Conservation (phyloP, 2,329 filamentous ascomycete species). For the Cladosporium sp. region DNA sequence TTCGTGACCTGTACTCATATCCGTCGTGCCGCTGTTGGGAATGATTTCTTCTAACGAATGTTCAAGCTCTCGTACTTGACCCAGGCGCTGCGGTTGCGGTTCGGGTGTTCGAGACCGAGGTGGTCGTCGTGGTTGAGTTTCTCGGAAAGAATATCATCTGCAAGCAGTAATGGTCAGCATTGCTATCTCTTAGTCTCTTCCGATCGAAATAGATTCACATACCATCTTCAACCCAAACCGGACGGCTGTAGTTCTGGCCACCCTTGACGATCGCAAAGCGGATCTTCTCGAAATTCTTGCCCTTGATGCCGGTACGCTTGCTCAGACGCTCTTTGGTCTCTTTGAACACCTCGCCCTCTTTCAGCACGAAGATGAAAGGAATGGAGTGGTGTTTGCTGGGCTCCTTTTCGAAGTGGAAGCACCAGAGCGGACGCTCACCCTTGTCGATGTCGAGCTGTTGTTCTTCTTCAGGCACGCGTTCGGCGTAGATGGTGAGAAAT, state of each 20-base stretch:
- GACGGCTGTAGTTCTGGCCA: conserved; percentile 65
- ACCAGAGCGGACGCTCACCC: conserved; percentile 65
- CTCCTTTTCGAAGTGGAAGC: conserved; percentile 92
- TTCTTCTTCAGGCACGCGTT: conserved; percentile 71
- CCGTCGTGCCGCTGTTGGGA: too few relatives aligned
- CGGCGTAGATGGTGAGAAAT: conserved; percentile 75
- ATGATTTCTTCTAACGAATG: conserved; percentile 45
- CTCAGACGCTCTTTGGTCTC: conserved; percentile 94
- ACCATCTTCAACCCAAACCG: conserved; percentile 85
- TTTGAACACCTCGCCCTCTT: conserved; percentile 79
- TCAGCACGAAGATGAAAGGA: conserved; percentile 84
- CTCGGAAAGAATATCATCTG: conserved; percentile 46
- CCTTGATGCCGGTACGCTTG: conserved; percentile 88
- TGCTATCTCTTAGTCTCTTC: background rate
- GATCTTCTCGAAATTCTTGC: conserved; percentile 97
- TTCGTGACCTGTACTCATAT: too few relatives aligned
- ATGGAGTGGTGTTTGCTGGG: conserved; percentile 77
- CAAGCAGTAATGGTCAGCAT: background rate
- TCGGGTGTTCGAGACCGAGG: conserved; percentile 57
- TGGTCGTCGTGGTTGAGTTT: conserved; percentile 39
- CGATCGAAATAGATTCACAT: conserved; percentile 16
- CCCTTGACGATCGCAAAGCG: conserved; percentile 78
- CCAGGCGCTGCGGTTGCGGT: conserved; percentile 58
- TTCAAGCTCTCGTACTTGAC: conserved; percentile 60
- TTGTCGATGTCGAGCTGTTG: conserved; percentile 51